Percentiles rank a stretch among this genome's conserved stretches.
These are phyloP conservation scores for Asterochloris erici DNA, from an alignment of 139 green algal species.

Conservation along the genomic window DNA sequence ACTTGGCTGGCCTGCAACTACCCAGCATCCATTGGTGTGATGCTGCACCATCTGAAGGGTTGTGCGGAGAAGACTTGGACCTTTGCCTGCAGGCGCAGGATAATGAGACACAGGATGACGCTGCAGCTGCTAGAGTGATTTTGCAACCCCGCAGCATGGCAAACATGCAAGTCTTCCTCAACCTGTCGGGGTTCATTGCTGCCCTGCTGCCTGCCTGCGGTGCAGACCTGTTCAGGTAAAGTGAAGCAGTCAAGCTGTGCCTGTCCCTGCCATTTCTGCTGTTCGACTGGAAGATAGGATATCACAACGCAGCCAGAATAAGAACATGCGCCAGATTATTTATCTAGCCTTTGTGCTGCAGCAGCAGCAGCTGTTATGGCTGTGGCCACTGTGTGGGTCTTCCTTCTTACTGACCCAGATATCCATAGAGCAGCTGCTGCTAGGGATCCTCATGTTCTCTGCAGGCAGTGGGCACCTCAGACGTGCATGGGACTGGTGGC, in stretches of 20 bases:
- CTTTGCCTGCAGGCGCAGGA: constrained; percentile 1
- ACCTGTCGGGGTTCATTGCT: constrained; percentile 8
- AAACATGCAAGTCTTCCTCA: constrained; percentile 27
- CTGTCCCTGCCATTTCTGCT: too few species aligned
- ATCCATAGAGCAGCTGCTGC: too few species aligned
- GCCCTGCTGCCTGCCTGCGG: constrained; percentile 10
- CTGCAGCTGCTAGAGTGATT: background rate
- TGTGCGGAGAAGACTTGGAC: background rate
- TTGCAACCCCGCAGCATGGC: constrained; percentile 6
- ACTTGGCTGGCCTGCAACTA: background rate
- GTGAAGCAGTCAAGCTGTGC: background rate
- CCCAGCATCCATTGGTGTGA: background rate
- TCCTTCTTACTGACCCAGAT: too few species aligned
- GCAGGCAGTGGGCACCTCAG: constrained; percentile 1
- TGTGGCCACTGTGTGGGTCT: too few species aligned
- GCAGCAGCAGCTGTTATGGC: too few species aligned
- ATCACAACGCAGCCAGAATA: too few species aligned
- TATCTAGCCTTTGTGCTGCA: too few species aligned
- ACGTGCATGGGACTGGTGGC: constrained; percentile 14
- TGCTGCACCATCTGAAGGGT: background rate
- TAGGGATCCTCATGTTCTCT: background rate
- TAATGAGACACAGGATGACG: background rate
- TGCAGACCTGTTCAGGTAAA: background rate
- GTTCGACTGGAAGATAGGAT: too few species aligned
- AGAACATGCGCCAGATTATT: too few species aligned